phyloP scores from a whole-genome alignment of 306 rosid genomes.

The Canavalia gladiata region DNA sequence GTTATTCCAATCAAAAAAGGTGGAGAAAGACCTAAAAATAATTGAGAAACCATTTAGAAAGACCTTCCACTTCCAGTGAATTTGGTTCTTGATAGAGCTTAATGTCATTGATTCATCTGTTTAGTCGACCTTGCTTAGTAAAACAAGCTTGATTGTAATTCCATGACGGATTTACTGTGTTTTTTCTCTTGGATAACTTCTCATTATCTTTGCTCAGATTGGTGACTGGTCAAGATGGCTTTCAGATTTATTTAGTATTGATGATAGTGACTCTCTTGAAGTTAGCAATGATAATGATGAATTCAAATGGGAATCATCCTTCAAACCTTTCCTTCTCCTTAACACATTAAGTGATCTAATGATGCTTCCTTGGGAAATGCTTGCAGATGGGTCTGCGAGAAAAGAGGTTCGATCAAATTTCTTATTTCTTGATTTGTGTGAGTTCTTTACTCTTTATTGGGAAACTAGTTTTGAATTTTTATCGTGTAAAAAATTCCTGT shows the following conservation, averaged over 20 bases:
- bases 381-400: slow-evolving; percentile 69
- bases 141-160: slow-evolving; percentile 25
- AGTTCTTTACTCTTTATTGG: background rate
- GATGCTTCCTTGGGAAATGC: slow-evolving; percentile 92
- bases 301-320: slow-evolving; percentile 60
- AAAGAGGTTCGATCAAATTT: slow-evolving; percentile 68
- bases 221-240: slow-evolving; percentile 96
- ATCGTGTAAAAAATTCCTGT: slow-evolving; percentile 8
- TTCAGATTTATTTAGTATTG: slow-evolving; percentile 80
- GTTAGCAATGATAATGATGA: slow-evolving; percentile 54
- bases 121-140: background rate
- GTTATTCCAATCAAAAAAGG: slow-evolving; percentile 3
- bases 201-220: slow-evolving; percentile 62
- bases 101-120: background rate
- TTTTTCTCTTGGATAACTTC: slow-evolving; percentile 40
- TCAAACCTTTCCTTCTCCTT: slow-evolving; percentile 80
- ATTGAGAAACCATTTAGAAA: slow-evolving; percentile 18
- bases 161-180: slow-evolving; percentile 38
- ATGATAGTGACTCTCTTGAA: slow-evolving; percentile 68
- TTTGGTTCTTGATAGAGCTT: background rate
- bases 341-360: slow-evolving; percentile 85
- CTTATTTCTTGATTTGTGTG: background rate
- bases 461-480: background rate
- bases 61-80: background rate
- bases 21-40: background rate